Conservation (phyloP, 768 basidiomycete genomes). For the Dentipellis fragilis region DNA sequence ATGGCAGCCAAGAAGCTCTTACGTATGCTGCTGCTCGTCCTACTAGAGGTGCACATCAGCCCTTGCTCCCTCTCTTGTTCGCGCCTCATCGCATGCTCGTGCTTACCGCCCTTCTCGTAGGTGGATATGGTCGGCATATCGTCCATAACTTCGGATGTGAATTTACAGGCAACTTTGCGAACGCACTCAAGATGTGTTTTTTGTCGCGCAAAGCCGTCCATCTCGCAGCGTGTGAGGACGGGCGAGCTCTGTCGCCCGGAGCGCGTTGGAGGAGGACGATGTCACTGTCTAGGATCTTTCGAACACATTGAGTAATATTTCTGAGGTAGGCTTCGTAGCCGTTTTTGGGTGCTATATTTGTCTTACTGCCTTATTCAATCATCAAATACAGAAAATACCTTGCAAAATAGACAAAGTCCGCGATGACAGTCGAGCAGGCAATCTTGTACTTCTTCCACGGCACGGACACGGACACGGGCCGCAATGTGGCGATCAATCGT, state of each 20-base stretch:
- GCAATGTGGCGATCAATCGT: slow-evolving; percentile 41
- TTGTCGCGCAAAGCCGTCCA: slow-evolving; percentile 66
- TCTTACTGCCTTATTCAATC: slow-evolving; percentile 18
- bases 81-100: neutral
- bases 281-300: slow-evolving; percentile 14
- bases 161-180: slow-evolving; percentile 84
- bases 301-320: slow-evolving; percentile 53
- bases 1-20: slow-evolving; percentile 53
- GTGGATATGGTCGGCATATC: slow-evolving; percentile 88
- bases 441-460: slow-evolving; percentile 50
- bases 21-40: slow-evolving; percentile 77
- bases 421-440: slow-evolving; percentile 33
- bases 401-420: slow-evolving; percentile 32
- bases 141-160: slow-evolving; percentile 93
- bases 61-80: too few relatives aligned
- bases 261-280: slow-evolving; percentile 45
- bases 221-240: slow-evolving; percentile 44
- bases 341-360: neutral
- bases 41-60: slow-evolving; percentile 59
- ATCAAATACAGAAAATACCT: slow-evolving; percentile 41
- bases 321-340: slow-evolving; percentile 37
- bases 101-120: slow-evolving; percentile 30
- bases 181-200: slow-evolving; percentile 88
- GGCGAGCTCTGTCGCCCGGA: slow-evolving; percentile 63
- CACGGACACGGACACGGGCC: slow-evolving; percentile 45